A percentile compares a stretch with the other conserved stretches of the same genome.
Conservation (phyloP, 805 yeast genomes). For the Candida insectalens region DNA sequence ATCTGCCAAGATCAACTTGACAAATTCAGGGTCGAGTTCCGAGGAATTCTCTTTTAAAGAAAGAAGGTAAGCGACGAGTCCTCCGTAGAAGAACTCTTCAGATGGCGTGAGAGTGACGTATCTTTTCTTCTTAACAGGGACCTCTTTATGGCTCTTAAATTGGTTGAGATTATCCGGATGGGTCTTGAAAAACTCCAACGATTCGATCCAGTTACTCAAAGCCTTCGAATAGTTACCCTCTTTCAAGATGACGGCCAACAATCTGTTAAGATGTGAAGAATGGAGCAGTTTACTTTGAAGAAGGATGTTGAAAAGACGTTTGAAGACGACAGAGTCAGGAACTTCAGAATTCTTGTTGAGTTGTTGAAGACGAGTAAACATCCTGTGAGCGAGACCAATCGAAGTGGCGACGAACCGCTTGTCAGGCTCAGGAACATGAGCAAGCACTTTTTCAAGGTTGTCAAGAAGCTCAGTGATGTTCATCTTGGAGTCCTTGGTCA, state of each 20-base stretch:
- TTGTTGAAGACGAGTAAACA: constrained; percentile 1
- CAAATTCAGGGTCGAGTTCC: constrained; percentile 13
- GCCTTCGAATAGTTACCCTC: constrained; percentile 20
- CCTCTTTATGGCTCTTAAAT: constrained; percentile 2
- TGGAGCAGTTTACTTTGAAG: constrained; percentile 12
- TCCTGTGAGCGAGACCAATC: constrained; percentile 1
- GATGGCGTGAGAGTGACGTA: constrained; percentile 2
- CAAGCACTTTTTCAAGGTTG: constrained; percentile 2
- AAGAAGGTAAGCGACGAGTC: constrained; percentile 11
- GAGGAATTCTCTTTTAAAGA: constrained; percentile 11
- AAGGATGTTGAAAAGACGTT: constrained; percentile 13
- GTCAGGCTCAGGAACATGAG: background rate
- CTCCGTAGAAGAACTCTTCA: constrained; percentile 7
- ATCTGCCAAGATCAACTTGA: constrained; percentile 10
- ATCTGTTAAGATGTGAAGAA: constrained; percentile 18
- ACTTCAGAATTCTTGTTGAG: constrained; percentile 7
- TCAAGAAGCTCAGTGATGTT: background rate
- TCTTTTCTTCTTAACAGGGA: constrained; percentile 1
- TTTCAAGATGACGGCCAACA: constrained; percentile 11
- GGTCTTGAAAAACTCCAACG: constrained; percentile 16
- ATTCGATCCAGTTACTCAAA: constrained; percentile 19
- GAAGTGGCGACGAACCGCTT: background rate
- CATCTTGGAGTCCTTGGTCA: constrained; percentile 1
- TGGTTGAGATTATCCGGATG: constrained; percentile 8
- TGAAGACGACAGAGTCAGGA: constrained; percentile 14